Evolutionary conservation across 257 asterid genomes (phyloP).

Genomic region (Solanum habrochaites): DNA sequence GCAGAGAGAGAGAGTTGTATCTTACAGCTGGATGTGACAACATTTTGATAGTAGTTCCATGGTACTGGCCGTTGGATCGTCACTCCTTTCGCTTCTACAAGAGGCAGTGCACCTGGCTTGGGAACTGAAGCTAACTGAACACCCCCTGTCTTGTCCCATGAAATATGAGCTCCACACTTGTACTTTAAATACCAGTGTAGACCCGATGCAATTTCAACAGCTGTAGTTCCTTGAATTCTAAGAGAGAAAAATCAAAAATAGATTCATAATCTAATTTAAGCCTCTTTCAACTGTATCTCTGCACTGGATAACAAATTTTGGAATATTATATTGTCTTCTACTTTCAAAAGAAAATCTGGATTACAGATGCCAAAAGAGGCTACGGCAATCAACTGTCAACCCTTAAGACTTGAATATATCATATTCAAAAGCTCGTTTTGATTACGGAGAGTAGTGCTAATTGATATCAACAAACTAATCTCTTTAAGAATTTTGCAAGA

Average conservation of each 20-base stretch:
- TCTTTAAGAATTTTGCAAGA: neutral
- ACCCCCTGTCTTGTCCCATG: slow-evolving; percentile 98
- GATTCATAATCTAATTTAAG: neutral
- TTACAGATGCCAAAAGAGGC: neutral
- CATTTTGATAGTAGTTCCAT: slow-evolving; percentile 96
- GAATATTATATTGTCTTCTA: neutral
- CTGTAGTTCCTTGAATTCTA: slow-evolving; percentile 89
- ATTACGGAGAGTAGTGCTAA: neutral
- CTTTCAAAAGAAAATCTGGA: neutral
- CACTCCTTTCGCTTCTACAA: slow-evolving; percentile 46
- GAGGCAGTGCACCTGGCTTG: slow-evolving; percentile 71
- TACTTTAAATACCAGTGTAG: slow-evolving; percentile 93
- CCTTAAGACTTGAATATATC: neutral
- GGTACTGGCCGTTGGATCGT: slow-evolving; percentile 68
- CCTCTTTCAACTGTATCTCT: neutral
- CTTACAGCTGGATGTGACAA: slow-evolving; percentile 99
- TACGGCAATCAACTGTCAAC: neutral
- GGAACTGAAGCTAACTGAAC: slow-evolving; percentile 76
- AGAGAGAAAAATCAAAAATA: neutral
- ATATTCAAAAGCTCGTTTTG: neutral
- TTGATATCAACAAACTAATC: neutral
- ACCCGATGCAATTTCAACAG: slow-evolving; percentile 78
- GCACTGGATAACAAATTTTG: neutral
- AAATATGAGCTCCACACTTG: slow-evolving; percentile 85
- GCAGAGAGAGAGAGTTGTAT: neutral